Percentiles rank a stretch among this genome's conserved stretches.
phyloP scores from a whole-genome alignment of 805 yeast genomes.

The Candida hispaniensis region DNA sequence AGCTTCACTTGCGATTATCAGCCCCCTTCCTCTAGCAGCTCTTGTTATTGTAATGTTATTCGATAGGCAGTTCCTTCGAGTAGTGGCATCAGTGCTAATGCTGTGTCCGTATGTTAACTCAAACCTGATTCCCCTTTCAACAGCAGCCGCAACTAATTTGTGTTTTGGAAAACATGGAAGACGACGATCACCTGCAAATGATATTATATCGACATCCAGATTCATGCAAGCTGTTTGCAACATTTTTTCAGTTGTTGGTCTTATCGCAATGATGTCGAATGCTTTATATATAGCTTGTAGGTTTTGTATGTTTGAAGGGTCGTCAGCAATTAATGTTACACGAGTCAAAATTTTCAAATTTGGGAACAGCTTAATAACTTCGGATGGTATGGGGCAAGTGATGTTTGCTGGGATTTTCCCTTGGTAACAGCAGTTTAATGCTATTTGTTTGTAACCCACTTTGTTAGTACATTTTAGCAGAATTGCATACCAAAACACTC shows the following conservation, averaged over 20 bases:
- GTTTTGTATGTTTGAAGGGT: conserved; percentile 64
- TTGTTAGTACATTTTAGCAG: conserved; percentile 13
- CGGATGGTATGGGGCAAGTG: conserved; percentile 33
- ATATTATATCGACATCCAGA: conserved; percentile 70
- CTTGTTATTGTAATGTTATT: conserved; percentile 67
- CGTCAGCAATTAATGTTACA: conserved; percentile 65
- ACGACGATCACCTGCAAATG: conserved; percentile 54
- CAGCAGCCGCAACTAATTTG: conserved; percentile 72
- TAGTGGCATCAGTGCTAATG: conserved; percentile 24
- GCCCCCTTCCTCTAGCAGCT: conserved; percentile 70
- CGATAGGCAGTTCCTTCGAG: conserved; percentile 53
- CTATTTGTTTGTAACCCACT: conserved; percentile 62
- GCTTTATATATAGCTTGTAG: conserved; percentile 34
- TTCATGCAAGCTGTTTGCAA: conserved; percentile 62
- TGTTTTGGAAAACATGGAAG: conserved; percentile 73
- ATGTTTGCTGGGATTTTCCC: conserved; percentile 22
- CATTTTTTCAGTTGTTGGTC: conserved; percentile 72
- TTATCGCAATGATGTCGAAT: conserved; percentile 75
- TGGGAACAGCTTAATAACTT: conserved; percentile 30
- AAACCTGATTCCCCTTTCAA: conserved; percentile 69
- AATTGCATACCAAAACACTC: background rate
- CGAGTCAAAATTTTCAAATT: conserved; percentile 51
- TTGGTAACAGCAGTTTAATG: conserved; percentile 44
- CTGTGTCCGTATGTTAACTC: conserved; percentile 53
- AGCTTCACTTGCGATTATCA: conserved; percentile 74